These are phyloP conservation scores for Cladosporium austrohemisphaericum DNA, from an alignment of 2,329 filamentous ascomycete genomes.

Conservation along the genomic window DNA sequence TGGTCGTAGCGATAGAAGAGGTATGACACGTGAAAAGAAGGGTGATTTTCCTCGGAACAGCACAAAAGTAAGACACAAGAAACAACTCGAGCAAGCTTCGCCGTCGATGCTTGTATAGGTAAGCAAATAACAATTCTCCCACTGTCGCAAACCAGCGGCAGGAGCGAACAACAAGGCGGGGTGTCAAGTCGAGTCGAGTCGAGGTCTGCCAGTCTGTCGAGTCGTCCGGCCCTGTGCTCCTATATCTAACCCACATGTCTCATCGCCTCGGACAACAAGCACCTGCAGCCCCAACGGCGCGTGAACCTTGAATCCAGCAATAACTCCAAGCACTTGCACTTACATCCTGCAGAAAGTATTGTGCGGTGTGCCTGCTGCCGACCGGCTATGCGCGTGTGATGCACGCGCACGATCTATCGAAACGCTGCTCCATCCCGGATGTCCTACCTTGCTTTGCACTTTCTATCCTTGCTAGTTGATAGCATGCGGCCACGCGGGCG, in stretches of 20 bases:
- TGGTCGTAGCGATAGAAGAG: neutral
- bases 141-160: no score
- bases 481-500: neutral
- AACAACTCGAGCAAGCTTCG: no score
- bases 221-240: no score
- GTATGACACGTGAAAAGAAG: neutral
- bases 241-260: conserved; percentile 5
- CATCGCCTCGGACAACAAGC: conserved; percentile 11
- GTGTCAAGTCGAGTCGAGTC: no score
- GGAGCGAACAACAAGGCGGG: no score
- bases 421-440: neutral
- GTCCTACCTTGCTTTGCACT: neutral
- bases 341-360: no score
- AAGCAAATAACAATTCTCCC: no score
- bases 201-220: no score
- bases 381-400: conserved; percentile 8
- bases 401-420: conserved; percentile 10
- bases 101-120: no score
- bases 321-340: neutral
- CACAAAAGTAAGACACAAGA: no score
- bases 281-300: conserved; percentile 11
- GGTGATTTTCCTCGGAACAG: no score
- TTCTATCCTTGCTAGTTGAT: neutral
- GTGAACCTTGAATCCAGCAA: conserved; percentile 3
- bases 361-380: no score